Evolutionary conservation across 805 yeast species (phyloP).

Genomic region (Myxozyma mucilagina): DNA sequence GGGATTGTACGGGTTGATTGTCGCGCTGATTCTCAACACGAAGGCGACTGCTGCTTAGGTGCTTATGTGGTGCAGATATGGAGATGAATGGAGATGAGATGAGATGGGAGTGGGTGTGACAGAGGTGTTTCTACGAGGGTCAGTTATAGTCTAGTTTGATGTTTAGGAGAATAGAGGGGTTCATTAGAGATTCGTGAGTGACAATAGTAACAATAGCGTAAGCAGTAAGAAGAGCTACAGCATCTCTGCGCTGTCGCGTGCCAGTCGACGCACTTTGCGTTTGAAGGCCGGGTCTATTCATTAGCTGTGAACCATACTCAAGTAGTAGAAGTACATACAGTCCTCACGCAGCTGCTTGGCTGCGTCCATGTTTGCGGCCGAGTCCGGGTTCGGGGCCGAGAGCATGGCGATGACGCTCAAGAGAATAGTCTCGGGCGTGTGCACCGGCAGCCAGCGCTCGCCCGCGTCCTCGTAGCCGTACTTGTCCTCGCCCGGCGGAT

Average conservation of each 20-base stretch:
- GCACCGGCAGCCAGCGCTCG: conserved; percentile 91
- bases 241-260: conserved; percentile 33
- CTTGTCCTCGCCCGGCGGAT: conserved; percentile 89
- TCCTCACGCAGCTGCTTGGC: conserved; percentile 81
- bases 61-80: no score
- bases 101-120: no score
- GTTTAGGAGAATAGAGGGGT: not conserved
- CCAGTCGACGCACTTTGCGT: conserved; percentile 63
- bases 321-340: no score
- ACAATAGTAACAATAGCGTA: not conserved
- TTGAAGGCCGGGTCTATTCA: conserved; percentile 50
- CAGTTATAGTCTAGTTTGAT: no score
- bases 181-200: not conserved
- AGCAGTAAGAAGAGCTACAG: conserved; percentile 4
- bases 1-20: conserved; percentile 97
- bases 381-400: conserved; percentile 87
- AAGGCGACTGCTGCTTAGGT: conserved; percentile 82
- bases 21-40: conserved; percentile 94
- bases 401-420: conserved; percentile 83
- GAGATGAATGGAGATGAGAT: no score
- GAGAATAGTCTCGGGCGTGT: conserved; percentile 81
- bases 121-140: no score
- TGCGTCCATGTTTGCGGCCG: conserved; percentile 92
- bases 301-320: no score
- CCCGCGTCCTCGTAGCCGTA: conserved; percentile 80